Evolutionary conservation across 106 monocot genomes (phyloP).

Genomic region (Apostasia ramifera): DNA sequence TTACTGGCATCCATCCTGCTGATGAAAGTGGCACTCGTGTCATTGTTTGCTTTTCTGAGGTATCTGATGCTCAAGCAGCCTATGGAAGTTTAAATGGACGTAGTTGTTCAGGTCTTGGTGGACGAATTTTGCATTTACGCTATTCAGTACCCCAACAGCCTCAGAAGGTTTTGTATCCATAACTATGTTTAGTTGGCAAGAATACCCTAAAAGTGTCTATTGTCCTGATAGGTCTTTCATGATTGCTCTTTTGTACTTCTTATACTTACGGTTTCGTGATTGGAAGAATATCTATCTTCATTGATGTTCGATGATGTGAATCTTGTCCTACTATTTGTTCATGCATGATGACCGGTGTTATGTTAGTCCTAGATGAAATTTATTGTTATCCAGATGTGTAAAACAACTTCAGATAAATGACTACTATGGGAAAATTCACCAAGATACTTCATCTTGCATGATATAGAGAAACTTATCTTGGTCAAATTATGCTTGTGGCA

Average conservation of each 20-base stretch:
- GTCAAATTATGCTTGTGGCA: too few species aligned
- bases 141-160: conserved; percentile 46
- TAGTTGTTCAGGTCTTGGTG: conserved; percentile 48
- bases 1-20: conserved; percentile 56
- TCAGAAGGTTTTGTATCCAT: conserved; percentile 28
- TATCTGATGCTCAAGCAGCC: conserved; percentile 44
- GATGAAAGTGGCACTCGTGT: conserved; percentile 68
- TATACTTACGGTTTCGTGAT: too few species aligned
- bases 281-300: too few species aligned
- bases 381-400: too few species aligned
- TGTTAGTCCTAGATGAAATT: too few species aligned
- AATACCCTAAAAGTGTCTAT: neutral
- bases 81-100: conserved; percentile 42
- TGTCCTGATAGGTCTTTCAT: neutral
- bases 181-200: neutral
- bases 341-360: too few species aligned
- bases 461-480: too few species aligned
- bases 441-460: too few species aligned
- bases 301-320: too few species aligned
- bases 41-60: conserved; percentile 63
- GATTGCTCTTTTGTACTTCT: neutral
- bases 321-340: too few species aligned
- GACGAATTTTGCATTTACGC: conserved; percentile 62
- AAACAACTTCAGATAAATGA: too few species aligned
- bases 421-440: too few species aligned